phyloP scores from a whole-genome alignment of 2,329 filamentous ascomycete genomes.

The Grosmannia clavigera region DNA sequence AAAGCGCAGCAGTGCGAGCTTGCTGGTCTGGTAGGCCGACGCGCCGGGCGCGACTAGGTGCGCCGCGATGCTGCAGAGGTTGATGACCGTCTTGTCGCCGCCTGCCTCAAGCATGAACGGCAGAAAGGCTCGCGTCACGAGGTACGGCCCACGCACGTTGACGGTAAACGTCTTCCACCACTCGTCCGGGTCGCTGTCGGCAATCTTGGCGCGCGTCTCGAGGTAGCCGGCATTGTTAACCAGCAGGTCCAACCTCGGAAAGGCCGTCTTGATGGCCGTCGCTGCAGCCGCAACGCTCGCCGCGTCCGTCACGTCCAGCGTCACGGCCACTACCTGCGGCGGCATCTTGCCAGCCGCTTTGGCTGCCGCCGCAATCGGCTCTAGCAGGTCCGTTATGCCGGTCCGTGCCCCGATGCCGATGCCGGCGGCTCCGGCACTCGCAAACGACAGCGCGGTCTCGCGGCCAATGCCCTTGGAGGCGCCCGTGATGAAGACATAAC shows the following conservation, averaged over 20 bases:
- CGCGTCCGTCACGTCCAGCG: slow-evolving; percentile 23
- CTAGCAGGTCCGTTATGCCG: slow-evolving; percentile 25
- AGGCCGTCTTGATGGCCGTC: slow-evolving; percentile 16
- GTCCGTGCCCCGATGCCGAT: slow-evolving; percentile 41
- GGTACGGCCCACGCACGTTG: slow-evolving; percentile 36
- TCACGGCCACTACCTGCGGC: slow-evolving; percentile 17
- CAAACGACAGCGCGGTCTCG: slow-evolving; percentile 27
- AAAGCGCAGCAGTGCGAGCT: slow-evolving; percentile 30
- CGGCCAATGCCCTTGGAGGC: slow-evolving; percentile 16
- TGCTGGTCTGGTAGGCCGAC: slow-evolving; percentile 32
- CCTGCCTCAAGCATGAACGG: slow-evolving; percentile 25
- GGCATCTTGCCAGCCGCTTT: slow-evolving; percentile 14
- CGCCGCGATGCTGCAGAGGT: slow-evolving; percentile 26
- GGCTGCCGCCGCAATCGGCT: slow-evolving; percentile 24
- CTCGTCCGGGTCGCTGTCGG: slow-evolving; percentile 25
- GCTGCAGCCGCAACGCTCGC: slow-evolving; percentile 22
- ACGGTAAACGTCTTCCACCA: slow-evolving; percentile 36
- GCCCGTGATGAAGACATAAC: slow-evolving; percentile 16
- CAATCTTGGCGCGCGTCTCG: slow-evolving; percentile 20
- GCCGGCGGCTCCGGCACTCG: slow-evolving; percentile 31
- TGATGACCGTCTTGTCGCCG: slow-evolving; percentile 27
- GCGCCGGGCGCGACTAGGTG: slow-evolving; percentile 19
- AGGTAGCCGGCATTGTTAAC: slow-evolving; percentile 30
- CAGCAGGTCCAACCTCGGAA: slow-evolving; percentile 25
- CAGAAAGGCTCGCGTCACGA: slow-evolving; percentile 34